Percentiles rank a stretch among this genome's conserved stretches.
Evolutionary conservation across 179 eudicot genomes (phyloP).

Genomic region (Spergularia azorica): DNA sequence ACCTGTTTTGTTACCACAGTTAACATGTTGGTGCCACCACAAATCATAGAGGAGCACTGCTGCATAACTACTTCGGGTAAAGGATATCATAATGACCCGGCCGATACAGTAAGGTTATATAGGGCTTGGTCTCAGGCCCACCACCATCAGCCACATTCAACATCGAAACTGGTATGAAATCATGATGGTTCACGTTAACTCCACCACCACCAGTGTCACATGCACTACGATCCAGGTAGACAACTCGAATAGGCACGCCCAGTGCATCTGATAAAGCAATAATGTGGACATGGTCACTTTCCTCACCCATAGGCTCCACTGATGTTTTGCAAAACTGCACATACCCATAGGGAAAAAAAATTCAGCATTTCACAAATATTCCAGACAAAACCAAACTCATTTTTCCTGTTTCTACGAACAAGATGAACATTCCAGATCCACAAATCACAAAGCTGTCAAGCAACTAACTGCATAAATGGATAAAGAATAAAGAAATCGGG

Average conservation of each 20-base stretch:
- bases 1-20: constrained; percentile 10
- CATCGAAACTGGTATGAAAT: constrained; percentile 58
- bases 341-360: not conserved
- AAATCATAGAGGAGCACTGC: constrained; percentile 3
- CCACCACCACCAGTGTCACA: constrained; percentile 51
- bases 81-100: constrained; percentile 90
- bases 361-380: not conserved
- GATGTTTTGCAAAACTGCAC: constrained; percentile 91
- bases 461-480: not conserved
- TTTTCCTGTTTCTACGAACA: no score
- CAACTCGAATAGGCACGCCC: constrained; percentile 87
- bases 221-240: constrained; percentile 86
- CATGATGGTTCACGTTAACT: constrained; percentile 86
- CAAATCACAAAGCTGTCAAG: no score
- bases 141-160: constrained; percentile 16
- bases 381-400: not conserved
- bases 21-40: constrained; percentile 14
- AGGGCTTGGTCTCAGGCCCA: constrained; percentile 50
- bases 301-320: constrained; percentile 99
- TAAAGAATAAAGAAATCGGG: not conserved
- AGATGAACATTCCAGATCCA: no score
- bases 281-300: constrained; percentile 95
- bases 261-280: constrained; percentile 92
- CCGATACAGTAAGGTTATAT: constrained; percentile 71
- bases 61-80: constrained; percentile 51